Base-by-base conservation (phyloP, 73 alveolate species). In the Symbiodinium natans region DNA sequence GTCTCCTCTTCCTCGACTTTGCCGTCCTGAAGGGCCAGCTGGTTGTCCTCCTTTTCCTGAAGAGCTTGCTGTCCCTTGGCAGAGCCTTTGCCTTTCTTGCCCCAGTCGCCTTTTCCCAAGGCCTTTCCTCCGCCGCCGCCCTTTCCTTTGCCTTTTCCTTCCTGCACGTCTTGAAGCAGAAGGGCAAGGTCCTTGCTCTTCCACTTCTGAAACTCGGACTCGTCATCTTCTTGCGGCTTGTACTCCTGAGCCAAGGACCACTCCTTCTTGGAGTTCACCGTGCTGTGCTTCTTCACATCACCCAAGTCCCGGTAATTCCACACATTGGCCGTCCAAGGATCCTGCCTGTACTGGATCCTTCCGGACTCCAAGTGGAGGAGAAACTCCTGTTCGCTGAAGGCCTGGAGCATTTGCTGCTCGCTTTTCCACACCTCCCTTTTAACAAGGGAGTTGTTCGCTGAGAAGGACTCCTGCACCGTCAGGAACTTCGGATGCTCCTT, bases 81-180 rank as follows among this genome's bases (percentile, higher is more conserved):
- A 31, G 21, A 17, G 92, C 92, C 92, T 41, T 82, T 82, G 36
- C 92, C 92, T 27, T 41, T 82, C 92, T 41, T n/a, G 1, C 27
- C 88, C 59, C 36, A 11, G 13, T 41, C 29, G 40, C 92, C 92
- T 82, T 82, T 82, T 41, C 71, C 25, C 92, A 82, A 41, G 71
- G 92, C 74, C 21, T 41, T 41, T n/a, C 74, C 56, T 43, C 56
- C 56, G n/a, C n/a, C n/a, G n/a, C n/a, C n/a, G n/a, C n/a, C n/a
- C 56, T 43, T 43, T 43, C 56, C 56, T 43, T 43, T 43, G 56
- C 56, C 56, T n/a, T n/a, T n/a, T 11, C 73, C 27, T 41, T 82
- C 41, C 92, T 43, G 54, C 87, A 80, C 29, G 3, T 38, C 41
- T 31, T 80, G 87, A 31, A 80, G 33, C 54, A 31, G 87, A 36